A percentile compares a stretch with the other conserved stretches of the same genome.
Evolutionary conservation across 768 basidiomycete species (phyloP).

Genomic region (Termitomyces sp.): DNA sequence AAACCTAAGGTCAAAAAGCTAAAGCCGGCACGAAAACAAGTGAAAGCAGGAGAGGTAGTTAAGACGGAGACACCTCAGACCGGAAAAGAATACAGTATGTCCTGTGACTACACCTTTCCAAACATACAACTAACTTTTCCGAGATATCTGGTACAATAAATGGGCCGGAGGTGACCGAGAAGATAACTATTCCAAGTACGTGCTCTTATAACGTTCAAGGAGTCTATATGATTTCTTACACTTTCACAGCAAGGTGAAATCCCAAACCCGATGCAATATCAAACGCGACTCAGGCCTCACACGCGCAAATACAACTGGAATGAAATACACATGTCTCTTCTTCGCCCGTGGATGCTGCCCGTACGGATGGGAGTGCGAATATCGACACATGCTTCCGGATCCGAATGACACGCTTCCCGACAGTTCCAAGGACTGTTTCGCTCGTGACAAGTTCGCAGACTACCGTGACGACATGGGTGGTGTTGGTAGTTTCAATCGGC

Average conservation of each 20-base stretch:
- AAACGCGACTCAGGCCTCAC: conserved; percentile 89
- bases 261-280: conserved; percentile 89
- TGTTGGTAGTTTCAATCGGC: conserved; percentile 92
- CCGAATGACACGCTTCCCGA: conserved; percentile 71
- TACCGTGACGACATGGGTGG: conserved; percentile 99
- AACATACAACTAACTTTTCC: conserved; percentile 10
- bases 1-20: conserved; percentile 53
- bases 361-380: conserved; percentile 98
- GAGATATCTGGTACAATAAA: conserved; percentile 98
- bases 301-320: conserved; percentile 90
- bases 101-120: background rate
- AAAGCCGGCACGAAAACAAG: conserved; percentile 92
- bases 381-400: conserved; percentile 85
- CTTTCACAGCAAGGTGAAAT: conserved; percentile 78
- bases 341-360: conserved; percentile 97
- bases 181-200: conserved; percentile 92
- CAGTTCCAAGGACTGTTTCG: conserved; percentile 94
- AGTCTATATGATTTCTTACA: conserved; percentile 3
- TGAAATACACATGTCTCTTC: conserved; percentile 93
- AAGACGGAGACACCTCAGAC: conserved; percentile 88
- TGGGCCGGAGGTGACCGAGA: conserved; percentile 99
- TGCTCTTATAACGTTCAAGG: conserved; percentile 10
- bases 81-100: conserved; percentile 94
- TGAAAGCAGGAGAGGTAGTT: conserved; percentile 86
- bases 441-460: conserved; percentile 93